Evolutionary conservation across 345 rosid genomes (phyloP), one percentile per base, ranked within the genome.

Genomic region (Brassica napus): DNA sequence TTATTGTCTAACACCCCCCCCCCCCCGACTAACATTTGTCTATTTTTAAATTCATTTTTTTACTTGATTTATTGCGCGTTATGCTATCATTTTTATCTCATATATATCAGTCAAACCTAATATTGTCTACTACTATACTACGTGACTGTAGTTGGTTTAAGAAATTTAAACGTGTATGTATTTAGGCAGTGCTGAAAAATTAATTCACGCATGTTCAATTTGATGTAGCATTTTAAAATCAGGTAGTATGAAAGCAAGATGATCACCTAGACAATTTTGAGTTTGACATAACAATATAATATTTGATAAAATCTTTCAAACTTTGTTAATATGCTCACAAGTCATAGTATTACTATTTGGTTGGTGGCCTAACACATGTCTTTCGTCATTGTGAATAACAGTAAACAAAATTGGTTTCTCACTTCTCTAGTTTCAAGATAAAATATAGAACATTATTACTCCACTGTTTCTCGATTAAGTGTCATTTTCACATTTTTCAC

Each of bases 281-380:
- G 65, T 63, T 52, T 77, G 75, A 70, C 81, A 78, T 71, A 55
- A 42, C 11, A 55, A 71, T 77, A 77, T 65, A 35, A 71, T 70
- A 71, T n/a, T 49, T 37, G 4, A 58, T 58, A 32, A 57, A 47
- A 37, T 3, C 15, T 14, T 58, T 44, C 31, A 44, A 5, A 58
- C 23, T 66, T 73, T 73, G 70, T 79, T 73, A 47, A 67, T 72
- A 73, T 73, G 68, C 32, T 73, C 69, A 73, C 34, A 66, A 72
- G 73, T 78, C 76, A 31, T 24, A 52, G 0, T 79, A 74, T 74
- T 66, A 68, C 82, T 74, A 14, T 79, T 68, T 68, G 82, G 78
- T 79, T 68, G 79, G 82, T 79, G 71, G 82, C 82, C 82, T 74
- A 79, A 79, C 79, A 79, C 75, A 79, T 74, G 74, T 61, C 69